Percentiles rank a stretch among this genome's conserved stretches.
Evolutionary conservation across 202 grass and related monocot species (phyloP).

Genomic region (Bolboschoenoplectus hybrid): DNA sequence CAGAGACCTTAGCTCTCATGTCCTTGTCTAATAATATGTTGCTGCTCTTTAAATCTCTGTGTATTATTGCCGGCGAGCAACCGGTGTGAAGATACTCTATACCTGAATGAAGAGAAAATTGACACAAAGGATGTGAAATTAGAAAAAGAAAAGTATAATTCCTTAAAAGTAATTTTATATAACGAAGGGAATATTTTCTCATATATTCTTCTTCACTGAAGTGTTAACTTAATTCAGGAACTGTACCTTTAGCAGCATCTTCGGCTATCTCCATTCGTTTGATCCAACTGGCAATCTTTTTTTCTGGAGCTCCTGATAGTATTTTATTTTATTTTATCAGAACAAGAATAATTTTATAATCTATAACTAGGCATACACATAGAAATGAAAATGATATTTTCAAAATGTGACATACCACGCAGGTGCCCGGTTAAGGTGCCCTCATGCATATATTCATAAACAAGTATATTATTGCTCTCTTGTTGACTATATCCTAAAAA

Average conservation of each 20-base stretch:
- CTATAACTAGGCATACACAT: not conserved
- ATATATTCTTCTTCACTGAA: not conserved
- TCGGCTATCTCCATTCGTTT: slow-evolving; percentile 93
- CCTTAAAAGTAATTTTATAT: not conserved
- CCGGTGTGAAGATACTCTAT: slow-evolving; percentile 97
- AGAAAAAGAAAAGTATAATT: not conserved
- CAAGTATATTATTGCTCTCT: slow-evolving; percentile 84
- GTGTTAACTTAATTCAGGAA: not conserved
- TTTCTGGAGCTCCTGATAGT: slow-evolving; percentile 58
- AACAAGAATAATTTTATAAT: not conserved
- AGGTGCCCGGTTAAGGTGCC: slow-evolving; percentile 87
- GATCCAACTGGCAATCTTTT: slow-evolving; percentile 79
- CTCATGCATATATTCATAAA: slow-evolving; percentile 96
- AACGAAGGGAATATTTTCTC: not conserved
- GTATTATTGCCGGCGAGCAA: slow-evolving; percentile 90
- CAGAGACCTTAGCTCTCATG: slow-evolving; percentile 87
- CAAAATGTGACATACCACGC: slow-evolving; percentile 53
- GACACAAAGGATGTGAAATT: slow-evolving; percentile 1
- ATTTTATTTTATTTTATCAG: not conserved
- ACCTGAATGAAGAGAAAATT: slow-evolving; percentile 52
- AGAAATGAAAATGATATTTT: not conserved
- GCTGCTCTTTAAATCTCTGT: slow-evolving; percentile 93
- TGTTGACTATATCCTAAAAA: slow-evolving; percentile 96
- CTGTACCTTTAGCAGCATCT: slow-evolving; percentile 92
- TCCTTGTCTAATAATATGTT: slow-evolving; percentile 92